Evolutionary conservation across 345 rosid genomes (phyloP).

Genomic region (Litchi chinensis): DNA sequence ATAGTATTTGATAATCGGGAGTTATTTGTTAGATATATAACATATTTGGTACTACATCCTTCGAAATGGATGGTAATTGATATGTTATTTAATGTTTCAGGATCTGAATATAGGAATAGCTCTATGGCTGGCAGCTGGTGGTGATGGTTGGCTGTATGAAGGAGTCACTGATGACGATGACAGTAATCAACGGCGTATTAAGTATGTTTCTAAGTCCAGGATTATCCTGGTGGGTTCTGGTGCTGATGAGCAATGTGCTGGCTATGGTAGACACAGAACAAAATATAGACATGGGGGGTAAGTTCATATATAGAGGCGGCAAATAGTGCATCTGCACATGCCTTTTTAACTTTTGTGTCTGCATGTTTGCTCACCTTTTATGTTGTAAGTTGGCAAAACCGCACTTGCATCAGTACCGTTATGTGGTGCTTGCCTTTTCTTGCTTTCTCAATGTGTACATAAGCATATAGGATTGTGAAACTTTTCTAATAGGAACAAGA

Average conservation of each 20-base stretch:
- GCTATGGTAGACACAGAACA: conserved; percentile 93
- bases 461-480: not conserved
- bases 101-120: conserved; percentile 96
- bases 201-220: conserved; percentile 68
- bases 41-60: not conserved
- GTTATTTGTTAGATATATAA: not conserved
- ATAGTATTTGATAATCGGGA: not conserved
- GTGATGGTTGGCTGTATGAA: conserved; percentile 77
- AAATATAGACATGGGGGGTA: conserved; percentile 82
- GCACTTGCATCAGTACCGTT: not conserved
- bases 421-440: not conserved
- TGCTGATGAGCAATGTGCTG: conserved; percentile 99
- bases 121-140: conserved; percentile 84
- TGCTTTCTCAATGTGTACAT: not conserved
- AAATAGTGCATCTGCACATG: not conserved
- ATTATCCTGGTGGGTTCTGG: conserved; percentile 90
- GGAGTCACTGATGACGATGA: conserved; percentile 26
- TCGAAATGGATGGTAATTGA: not conserved
- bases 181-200: conserved; percentile 34
- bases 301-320: conserved; percentile 10
- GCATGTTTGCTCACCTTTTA: not conserved
- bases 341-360: not conserved
- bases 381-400: not conserved
- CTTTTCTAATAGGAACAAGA: not conserved
- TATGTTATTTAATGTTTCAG: conserved; percentile 40